Conservation (phyloP, 306 rosid species). For the Rubus parviflorus region DNA sequence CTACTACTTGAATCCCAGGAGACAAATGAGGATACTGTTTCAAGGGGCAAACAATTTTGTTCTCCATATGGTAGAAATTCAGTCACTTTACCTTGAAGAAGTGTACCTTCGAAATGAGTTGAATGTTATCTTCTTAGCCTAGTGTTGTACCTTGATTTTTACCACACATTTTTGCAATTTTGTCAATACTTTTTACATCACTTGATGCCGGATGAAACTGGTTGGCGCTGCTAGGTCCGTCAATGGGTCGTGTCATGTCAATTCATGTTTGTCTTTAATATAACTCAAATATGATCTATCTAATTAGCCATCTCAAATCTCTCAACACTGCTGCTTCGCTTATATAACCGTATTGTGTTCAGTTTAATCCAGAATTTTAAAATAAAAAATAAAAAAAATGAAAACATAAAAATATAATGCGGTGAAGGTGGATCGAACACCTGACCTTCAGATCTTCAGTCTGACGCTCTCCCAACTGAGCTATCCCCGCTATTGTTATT, state of each 20-base stretch:
- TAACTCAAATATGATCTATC: too few relatives aligned
- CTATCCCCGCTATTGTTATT: constrained; percentile 26
- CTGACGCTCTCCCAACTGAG: constrained; percentile 56
- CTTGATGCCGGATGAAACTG: not conserved
- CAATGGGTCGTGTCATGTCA: too few relatives aligned
- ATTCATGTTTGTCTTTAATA: too few relatives aligned
- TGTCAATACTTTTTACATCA: not conserved
- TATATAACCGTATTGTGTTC: too few relatives aligned
- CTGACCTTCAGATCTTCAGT: constrained; percentile 40
- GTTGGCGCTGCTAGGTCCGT: not conserved
- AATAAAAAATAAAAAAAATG: not conserved
- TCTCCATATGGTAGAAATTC: not conserved
- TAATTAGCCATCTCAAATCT: too few relatives aligned
- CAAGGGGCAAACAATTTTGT: not conserved
- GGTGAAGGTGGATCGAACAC: constrained; percentile 55
- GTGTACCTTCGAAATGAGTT: not conserved
- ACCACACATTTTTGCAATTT: not conserved
- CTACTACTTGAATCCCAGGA: not conserved
- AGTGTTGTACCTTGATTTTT: not conserved
- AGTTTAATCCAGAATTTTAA: too few relatives aligned
- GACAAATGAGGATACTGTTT: not conserved
- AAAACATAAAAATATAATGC: not conserved
- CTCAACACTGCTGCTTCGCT: too few relatives aligned
- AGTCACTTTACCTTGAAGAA: not conserved
- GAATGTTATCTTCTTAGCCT: not conserved